A percentile compares a stretch with the other conserved stretches of the same genome.
Conservation (phyloP, 2,329 filamentous ascomycete species). For the Fusarium nurragi region DNA sequence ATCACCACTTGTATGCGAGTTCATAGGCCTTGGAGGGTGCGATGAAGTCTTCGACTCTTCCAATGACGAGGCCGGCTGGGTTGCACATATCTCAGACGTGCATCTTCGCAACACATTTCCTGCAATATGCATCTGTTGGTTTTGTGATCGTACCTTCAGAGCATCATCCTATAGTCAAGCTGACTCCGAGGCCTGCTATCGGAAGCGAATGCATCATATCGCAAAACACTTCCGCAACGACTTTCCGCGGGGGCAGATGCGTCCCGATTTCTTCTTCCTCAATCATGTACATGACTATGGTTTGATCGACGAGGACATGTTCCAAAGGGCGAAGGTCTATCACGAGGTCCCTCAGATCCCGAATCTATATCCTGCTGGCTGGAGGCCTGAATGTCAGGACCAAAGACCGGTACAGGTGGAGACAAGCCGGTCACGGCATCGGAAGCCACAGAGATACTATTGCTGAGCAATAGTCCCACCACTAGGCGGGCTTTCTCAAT, state of each 20-base stretch:
- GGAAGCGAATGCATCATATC: slow-evolving; percentile 61
- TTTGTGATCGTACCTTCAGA: slow-evolving; percentile 57
- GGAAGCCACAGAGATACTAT: slow-evolving; percentile 8
- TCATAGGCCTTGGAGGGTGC: slow-evolving; percentile 52
- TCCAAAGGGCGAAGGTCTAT: slow-evolving; percentile 27
- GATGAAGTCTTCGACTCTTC: slow-evolving; percentile 48
- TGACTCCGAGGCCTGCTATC: slow-evolving; percentile 45
- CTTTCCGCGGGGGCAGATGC: slow-evolving; percentile 35
- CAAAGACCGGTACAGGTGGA: slow-evolving; percentile 4
- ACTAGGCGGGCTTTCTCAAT: not conserved
- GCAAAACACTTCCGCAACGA: slow-evolving; percentile 53
- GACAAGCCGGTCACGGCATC: slow-evolving; percentile 4
- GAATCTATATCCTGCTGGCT: slow-evolving; percentile 30
- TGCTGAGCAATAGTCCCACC: not conserved
- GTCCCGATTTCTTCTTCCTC: slow-evolving; percentile 55
- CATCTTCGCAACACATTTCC: slow-evolving; percentile 54
- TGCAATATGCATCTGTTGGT: slow-evolving; percentile 56
- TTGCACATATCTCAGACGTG: slow-evolving; percentile 53
- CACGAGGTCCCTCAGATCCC: slow-evolving; percentile 36
- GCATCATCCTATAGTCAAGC: slow-evolving; percentile 8
- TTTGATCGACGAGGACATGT: slow-evolving; percentile 45
- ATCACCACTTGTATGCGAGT: slow-evolving; percentile 53
- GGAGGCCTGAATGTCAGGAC: not conserved
- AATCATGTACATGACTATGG: slow-evolving; percentile 47
- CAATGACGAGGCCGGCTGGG: slow-evolving; percentile 55